These are phyloP conservation scores for Globomyces sp. DNA, from an alignment of 371 early-diverging fungal species.

Conservation along the genomic window DNA sequence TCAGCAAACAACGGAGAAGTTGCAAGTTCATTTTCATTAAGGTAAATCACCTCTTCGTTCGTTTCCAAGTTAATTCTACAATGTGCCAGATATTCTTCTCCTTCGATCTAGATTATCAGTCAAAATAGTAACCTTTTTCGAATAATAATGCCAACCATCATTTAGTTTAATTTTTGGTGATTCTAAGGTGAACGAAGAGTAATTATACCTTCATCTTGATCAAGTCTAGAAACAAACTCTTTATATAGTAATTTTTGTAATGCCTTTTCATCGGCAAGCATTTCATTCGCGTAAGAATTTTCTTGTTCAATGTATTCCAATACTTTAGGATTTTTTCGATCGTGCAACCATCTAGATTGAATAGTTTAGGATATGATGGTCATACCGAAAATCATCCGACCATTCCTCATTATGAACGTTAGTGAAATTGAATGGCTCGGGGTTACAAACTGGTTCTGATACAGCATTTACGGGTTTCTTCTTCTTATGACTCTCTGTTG, in stretches of 20 bases:
- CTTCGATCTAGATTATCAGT: slow-evolving; percentile 30
- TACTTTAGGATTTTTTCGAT: slow-evolving; percentile 52
- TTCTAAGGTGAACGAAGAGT: slow-evolving; percentile 13
- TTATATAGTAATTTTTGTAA: slow-evolving; percentile 55
- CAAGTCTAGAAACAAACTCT: slow-evolving; percentile 58
- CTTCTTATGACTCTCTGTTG: not conserved
- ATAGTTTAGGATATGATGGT: no score
- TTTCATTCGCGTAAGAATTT: slow-evolving; percentile 40
- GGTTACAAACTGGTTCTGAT: slow-evolving; percentile 25
- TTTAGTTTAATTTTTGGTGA: slow-evolving; percentile 48
- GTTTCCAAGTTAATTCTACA: slow-evolving; percentile 34
- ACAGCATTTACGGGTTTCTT: slow-evolving; percentile 1
- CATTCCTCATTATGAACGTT: slow-evolving; percentile 50
- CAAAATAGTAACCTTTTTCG: slow-evolving; percentile 35
- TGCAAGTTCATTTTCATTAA: slow-evolving; percentile 59
- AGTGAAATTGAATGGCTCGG: slow-evolving; percentile 22
- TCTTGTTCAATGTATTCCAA: slow-evolving; percentile 54
- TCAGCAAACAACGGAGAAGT: slow-evolving; percentile 32
- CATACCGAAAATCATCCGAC: slow-evolving; percentile 46
- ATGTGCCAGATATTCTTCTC: slow-evolving; percentile 56
- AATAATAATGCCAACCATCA: slow-evolving; percentile 58
- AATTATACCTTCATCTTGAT: slow-evolving; percentile 41
- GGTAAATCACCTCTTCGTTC: slow-evolving; percentile 45
- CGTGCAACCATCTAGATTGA: slow-evolving; percentile 42
- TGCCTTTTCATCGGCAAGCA: slow-evolving; percentile 49